phyloP scores from a whole-genome alignment of 139 green algal species.

The Picochlorum costavermella region DNA sequence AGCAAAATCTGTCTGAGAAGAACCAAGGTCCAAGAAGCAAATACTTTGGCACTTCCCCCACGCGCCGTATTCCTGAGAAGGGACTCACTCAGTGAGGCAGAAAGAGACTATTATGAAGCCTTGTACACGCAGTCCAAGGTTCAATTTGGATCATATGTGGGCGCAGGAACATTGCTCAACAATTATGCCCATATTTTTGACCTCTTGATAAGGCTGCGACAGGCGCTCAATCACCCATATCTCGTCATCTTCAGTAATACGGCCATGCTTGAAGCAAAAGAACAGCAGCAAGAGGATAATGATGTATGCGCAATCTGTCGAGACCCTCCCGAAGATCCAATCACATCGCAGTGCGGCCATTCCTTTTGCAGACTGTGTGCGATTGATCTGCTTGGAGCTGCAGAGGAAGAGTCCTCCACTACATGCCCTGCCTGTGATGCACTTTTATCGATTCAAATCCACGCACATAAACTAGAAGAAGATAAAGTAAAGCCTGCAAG shows the following conservation, averaged over 20 bases:
- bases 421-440: slow-evolving; percentile 61
- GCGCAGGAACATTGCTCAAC: slow-evolving; percentile 21
- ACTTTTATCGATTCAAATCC: slow-evolving; percentile 72
- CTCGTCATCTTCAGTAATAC: slow-evolving; percentile 70
- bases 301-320: slow-evolving; percentile 62
- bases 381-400: slow-evolving; percentile 51
- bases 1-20: slow-evolving; percentile 66
- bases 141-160: slow-evolving; percentile 64
- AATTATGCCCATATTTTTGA: slow-evolving; percentile 87
- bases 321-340: slow-evolving; percentile 59
- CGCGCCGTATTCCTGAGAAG: slow-evolving; percentile 57
- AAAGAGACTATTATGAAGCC: slow-evolving; percentile 89
- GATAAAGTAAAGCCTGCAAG: not conserved
- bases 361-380: slow-evolving; percentile 76
- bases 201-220: slow-evolving; percentile 64
- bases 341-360: slow-evolving; percentile 56
- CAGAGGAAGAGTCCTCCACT: not conserved
- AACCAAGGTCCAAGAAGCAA: slow-evolving; percentile 87
- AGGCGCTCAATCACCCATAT: slow-evolving; percentile 27
- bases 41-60: slow-evolving; percentile 82
- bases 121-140: slow-evolving; percentile 79
- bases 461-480: not conserved
- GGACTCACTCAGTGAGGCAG: slow-evolving; percentile 61
- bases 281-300: not conserved
- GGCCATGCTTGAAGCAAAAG: not conserved